Evolutionary conservation across 2,329 filamentous ascomycete genomes (phyloP).

Genomic region (Ascochyta clinopodiicola): DNA sequence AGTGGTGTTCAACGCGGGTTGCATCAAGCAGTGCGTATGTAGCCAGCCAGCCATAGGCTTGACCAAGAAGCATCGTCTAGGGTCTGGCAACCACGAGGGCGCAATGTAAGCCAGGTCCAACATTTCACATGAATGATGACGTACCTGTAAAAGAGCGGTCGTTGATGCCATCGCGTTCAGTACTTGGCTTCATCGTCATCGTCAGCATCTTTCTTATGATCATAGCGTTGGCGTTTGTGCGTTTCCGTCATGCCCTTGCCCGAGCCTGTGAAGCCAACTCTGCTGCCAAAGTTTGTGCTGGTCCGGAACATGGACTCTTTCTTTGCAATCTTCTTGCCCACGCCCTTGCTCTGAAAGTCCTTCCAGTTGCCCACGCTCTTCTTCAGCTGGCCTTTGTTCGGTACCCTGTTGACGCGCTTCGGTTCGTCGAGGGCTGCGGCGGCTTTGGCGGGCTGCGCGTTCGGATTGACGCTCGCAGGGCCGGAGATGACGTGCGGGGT

Average conservation of each 20-base stretch:
- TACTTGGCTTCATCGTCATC: slow-evolving; percentile 29
- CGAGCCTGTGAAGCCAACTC: slow-evolving; percentile 96
- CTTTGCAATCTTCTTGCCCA: slow-evolving; percentile 71
- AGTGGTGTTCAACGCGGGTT: background rate
- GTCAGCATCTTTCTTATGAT: slow-evolving; percentile 62
- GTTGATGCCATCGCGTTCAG: slow-evolving; percentile 5
- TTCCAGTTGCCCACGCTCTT: slow-evolving; percentile 94
- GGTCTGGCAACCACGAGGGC: slow-evolving; percentile 19
- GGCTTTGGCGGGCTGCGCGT: slow-evolving; percentile 68
- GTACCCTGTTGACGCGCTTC: slow-evolving; percentile 78
- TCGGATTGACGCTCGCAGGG: slow-evolving; percentile 70
- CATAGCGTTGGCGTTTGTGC: slow-evolving; percentile 78
- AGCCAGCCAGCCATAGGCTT: background rate
- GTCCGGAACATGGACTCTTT: slow-evolving; percentile 98
- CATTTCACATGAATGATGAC: background rate
- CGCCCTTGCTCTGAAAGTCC: slow-evolving; percentile 79
- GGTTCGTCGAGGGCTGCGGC: slow-evolving; percentile 65
- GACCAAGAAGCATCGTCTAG: slow-evolving; percentile 9
- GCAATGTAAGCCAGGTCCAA: slow-evolving; percentile 31
- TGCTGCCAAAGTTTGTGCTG: slow-evolving; percentile 81
- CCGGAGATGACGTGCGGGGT: slow-evolving; percentile 66
- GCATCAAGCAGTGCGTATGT: background rate
- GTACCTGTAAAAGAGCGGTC: background rate
- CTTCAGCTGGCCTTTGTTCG: slow-evolving; percentile 91
- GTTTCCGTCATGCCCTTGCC: slow-evolving; percentile 97